These are phyloP conservation scores for Butyriboletus loyo DNA, from an alignment of 768 basidiomycete species.

Conservation along the genomic window DNA sequence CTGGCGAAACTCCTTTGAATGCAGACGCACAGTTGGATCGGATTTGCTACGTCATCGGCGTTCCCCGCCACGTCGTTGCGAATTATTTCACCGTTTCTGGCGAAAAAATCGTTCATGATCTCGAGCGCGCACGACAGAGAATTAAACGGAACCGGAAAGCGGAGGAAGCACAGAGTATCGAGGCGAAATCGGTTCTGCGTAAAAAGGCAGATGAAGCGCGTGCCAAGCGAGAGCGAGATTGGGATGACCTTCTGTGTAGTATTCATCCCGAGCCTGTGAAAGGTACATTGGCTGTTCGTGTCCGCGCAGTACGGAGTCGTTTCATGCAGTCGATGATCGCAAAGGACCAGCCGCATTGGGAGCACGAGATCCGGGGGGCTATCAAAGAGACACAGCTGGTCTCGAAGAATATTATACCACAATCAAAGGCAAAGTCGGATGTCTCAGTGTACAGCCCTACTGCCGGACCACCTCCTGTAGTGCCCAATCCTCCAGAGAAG, in stretches of 20 bases:
- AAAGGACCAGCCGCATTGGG: constrained; percentile 57
- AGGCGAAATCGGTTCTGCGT: constrained; percentile 51
- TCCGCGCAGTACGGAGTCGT: constrained; percentile 52
- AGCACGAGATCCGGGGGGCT: constrained; percentile 53
- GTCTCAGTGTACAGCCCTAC: constrained; percentile 1
- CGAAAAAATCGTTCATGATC: constrained; percentile 38
- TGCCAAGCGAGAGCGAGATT: constrained; percentile 57
- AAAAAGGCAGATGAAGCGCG: constrained; percentile 65
- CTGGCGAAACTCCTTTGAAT: constrained; percentile 47
- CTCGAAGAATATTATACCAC: constrained; percentile 42
- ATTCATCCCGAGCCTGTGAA: constrained; percentile 54
- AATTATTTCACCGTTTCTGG: constrained; percentile 43
- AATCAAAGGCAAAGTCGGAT: constrained; percentile 21
- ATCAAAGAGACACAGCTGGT: constrained; percentile 54
- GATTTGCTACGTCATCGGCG: constrained; percentile 53
- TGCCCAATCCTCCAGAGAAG: constrained; percentile 47
- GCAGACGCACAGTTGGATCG: constrained; percentile 41
- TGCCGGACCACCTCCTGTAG: constrained; percentile 37
- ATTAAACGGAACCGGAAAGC: constrained; percentile 30
- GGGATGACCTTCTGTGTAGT: constrained; percentile 54
- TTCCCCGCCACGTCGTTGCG: constrained; percentile 48
- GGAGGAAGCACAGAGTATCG: constrained; percentile 34
- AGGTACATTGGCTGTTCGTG: constrained; percentile 45
- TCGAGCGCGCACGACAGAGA: constrained; percentile 42
- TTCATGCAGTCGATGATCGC: constrained; percentile 59